Evolutionary conservation across 1,284 basidiomycete genomes (phyloP), one percentile per base, ranked within the genome.

Genomic region (Rhizoctonia solani): DNA sequence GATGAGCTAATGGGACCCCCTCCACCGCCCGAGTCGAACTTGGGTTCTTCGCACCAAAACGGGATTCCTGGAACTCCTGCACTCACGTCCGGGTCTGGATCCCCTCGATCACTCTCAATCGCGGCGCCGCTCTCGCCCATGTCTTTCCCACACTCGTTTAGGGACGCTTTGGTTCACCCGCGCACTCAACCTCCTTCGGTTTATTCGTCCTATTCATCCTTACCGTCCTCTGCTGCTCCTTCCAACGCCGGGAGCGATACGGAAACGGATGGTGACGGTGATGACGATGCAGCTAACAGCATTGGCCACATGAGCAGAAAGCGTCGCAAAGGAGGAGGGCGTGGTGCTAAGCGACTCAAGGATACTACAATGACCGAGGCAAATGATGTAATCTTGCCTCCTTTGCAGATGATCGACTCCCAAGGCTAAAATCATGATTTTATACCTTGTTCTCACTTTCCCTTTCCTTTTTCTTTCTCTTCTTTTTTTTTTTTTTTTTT

Each of bases 161-260:
- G 52, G 30, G 63, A 66, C 50, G 63, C 63, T 9, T 41, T 66
- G 4, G 52, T 5, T 25, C 63, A 66, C n/a, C 29, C 63, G 41
- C 63, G 50, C 39, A 53, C 61, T 14, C 34, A 66, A 9, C 30
- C 63, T 6, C 29, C 53, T 37, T 66, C 63, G 4, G 63, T 37
- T 4, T 54, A 32, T 66, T 66, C 63, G 41, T 66, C 63, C 8
- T 54, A 32, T 66, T 66, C 63, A 29, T 66, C 63, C 8, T 54
- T 25, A 3, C 52, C 63, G 44, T 54, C 63, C 27, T 66, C 63
- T 30, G 52, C 63, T 23, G 52, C 61, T 44, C 49, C 30, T 29
- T 66, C 63, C 34, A 42, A 47, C 21, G 63, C 63, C 32, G 63
- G 63, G 23, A 66, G 63, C 52, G 63, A 66, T 30, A 66, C 63